A percentile compares a stretch with the other conserved stretches of the same genome.
Evolutionary conservation across 1,139 yeast species (phyloP).

Genomic region (Yarrowia galli): DNA sequence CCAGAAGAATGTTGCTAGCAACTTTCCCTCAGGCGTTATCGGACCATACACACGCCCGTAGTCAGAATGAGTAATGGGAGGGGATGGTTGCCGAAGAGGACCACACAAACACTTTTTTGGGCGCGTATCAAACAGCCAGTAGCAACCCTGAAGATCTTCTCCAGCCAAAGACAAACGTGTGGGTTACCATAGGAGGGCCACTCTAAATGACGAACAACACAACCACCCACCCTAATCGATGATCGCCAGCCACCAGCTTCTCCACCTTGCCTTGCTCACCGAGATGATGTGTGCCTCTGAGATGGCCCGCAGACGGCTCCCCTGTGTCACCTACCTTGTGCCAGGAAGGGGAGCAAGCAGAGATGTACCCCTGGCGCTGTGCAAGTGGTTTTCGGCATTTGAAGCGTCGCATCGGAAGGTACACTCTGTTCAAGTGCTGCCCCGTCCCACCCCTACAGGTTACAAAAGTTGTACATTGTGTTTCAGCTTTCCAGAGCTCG

Average conservation of each 20-base stretch:
- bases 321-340: conserved; percentile 6
- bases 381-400: conserved; percentile 11
- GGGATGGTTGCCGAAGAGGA: background rate
- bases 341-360: background rate
- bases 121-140: conserved; percentile 14
- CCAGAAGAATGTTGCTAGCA: conserved; percentile 20
- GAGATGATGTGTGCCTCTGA: background rate
- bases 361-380: conserved; percentile 30
- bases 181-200: background rate
- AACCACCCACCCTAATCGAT: background rate
- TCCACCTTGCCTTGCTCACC: background rate
- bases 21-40: background rate
- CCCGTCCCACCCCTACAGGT: conserved; percentile 26
- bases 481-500: conserved; percentile 19
- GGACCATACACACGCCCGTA: conserved; percentile 1
- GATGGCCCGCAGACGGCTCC: conserved; percentile 14
- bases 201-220: background rate
- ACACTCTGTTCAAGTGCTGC: background rate
- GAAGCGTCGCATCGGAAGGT: conserved; percentile 16
- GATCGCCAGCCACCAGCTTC: conserved; percentile 18
- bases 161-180: background rate
- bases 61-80: conserved; percentile 6
- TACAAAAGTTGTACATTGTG: conserved; percentile 23
- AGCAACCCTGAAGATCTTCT: conserved; percentile 14
- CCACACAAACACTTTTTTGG: background rate